phyloP scores from a whole-genome alignment of 805 yeast genomes.

The Dipodascus geniculatus region DNA sequence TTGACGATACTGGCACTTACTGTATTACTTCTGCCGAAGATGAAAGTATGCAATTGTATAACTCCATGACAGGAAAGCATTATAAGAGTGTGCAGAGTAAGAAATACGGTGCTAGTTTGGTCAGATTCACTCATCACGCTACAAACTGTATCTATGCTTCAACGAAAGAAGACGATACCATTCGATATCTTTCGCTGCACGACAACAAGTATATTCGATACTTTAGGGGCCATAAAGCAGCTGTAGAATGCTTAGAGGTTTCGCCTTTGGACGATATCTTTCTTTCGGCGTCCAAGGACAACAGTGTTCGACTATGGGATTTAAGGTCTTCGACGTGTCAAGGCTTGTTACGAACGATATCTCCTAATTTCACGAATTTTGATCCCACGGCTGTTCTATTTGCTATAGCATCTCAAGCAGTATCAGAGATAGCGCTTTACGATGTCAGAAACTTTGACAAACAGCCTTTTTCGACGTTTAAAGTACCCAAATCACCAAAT shows the following conservation, averaged over 20 bases:
- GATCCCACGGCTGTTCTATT: slow-evolving; percentile 81
- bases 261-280: slow-evolving; percentile 57
- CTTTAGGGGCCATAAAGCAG: slow-evolving; percentile 75
- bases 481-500: slow-evolving; percentile 26
- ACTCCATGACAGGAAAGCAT: slow-evolving; percentile 48
- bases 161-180: slow-evolving; percentile 51
- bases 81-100: slow-evolving; percentile 61
- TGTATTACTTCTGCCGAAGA: slow-evolving; percentile 72
- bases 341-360: slow-evolving; percentile 46
- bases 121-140: slow-evolving; percentile 67
- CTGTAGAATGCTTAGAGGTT: slow-evolving; percentile 62
- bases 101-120: slow-evolving; percentile 86
- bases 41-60: slow-evolving; percentile 76
- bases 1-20: slow-evolving; percentile 73
- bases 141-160: slow-evolving; percentile 72
- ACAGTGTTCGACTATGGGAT: slow-evolving; percentile 84
- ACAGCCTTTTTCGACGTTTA: slow-evolving; percentile 41
- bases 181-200: slow-evolving; percentile 64
- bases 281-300: slow-evolving; percentile 60
- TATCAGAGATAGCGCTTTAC: slow-evolving; percentile 43
- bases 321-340: slow-evolving; percentile 51
- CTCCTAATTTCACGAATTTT: slow-evolving; percentile 49
- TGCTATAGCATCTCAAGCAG: slow-evolving; percentile 45
- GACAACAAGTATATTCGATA: slow-evolving; percentile 75
- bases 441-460: slow-evolving; percentile 47